Percentiles rank a stretch among this genome's conserved stretches.
Conservation (phyloP, 345 rosid species). For the Gossypium herbaceum region DNA sequence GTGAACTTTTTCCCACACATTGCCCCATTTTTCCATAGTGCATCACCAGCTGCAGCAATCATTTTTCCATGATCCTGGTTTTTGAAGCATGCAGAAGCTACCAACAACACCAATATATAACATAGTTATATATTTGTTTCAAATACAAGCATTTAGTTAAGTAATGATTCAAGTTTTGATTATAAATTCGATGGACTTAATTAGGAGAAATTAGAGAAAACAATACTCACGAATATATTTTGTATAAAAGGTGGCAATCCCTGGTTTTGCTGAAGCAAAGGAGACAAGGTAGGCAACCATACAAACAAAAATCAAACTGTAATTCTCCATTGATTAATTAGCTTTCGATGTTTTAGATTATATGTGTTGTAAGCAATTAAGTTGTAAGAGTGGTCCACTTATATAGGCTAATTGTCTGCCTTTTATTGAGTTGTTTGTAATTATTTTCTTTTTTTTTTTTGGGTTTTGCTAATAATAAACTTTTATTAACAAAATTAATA, state of each 20-base stretch:
- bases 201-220: too few species aligned
- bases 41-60: slow-evolving; percentile 25
- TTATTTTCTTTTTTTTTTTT: too few species aligned
- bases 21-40: slow-evolving; percentile 18
- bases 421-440: too few species aligned
- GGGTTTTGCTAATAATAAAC: too few species aligned
- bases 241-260: slow-evolving; percentile 16
- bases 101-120: background rate
- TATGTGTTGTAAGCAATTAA: too few species aligned
- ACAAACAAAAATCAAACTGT: background rate
- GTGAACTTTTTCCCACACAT: slow-evolving; percentile 16
- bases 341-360: background rate
- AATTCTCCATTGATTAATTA: background rate
- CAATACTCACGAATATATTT: too few species aligned
- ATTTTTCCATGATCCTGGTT: background rate
- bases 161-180: too few species aligned
- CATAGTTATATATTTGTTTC: too few species aligned
- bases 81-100: slow-evolving; percentile 23
- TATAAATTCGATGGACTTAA: too few species aligned
- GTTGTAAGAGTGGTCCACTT: too few species aligned
- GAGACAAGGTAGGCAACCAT: background rate
- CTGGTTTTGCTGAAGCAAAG: slow-evolving; percentile 4
- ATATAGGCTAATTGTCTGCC: too few species aligned
- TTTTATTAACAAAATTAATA: too few species aligned
- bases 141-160: background rate